Conservation (phyloP, 2,329 filamentous ascomycete species). For the Pseudomassariella vexata region DNA sequence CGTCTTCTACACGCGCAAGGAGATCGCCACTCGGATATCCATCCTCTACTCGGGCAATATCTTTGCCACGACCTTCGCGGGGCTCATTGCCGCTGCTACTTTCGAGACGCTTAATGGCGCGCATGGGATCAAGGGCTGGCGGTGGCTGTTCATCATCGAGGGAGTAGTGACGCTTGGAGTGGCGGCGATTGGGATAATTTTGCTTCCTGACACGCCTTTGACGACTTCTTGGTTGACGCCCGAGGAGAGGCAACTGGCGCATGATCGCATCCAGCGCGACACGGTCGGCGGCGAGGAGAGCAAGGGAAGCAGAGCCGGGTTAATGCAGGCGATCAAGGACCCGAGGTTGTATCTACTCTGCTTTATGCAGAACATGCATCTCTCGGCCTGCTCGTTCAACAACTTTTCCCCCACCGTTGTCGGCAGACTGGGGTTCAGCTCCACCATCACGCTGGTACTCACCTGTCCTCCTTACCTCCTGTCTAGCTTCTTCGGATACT, state of each 20-base stretch:
- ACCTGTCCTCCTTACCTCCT: slow-evolving; percentile 35
- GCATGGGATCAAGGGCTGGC: slow-evolving; percentile 28
- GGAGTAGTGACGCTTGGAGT: slow-evolving; percentile 17
- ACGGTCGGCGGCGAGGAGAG: slow-evolving; percentile 24
- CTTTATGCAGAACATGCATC: slow-evolving; percentile 39
- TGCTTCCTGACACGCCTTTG: slow-evolving; percentile 31
- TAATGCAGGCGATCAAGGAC: slow-evolving; percentile 34
- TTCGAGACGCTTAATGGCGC: slow-evolving; percentile 27
- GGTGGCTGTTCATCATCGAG: slow-evolving; percentile 23
- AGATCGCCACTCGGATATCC: slow-evolving; percentile 29
- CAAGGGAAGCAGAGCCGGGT: slow-evolving; percentile 30
- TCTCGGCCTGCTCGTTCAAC: slow-evolving; percentile 18
- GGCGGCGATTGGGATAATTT: slow-evolving; percentile 19
- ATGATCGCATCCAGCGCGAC: slow-evolving; percentile 28
- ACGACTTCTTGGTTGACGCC: slow-evolving; percentile 36
- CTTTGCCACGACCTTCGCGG: slow-evolving; percentile 29
- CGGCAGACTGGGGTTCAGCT: slow-evolving; percentile 33
- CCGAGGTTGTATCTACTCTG: slow-evolving; percentile 35
- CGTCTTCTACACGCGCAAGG: slow-evolving; percentile 44
- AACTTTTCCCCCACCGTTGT: slow-evolving; percentile 30
- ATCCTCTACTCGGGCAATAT: slow-evolving; percentile 34
- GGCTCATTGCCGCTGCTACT: slow-evolving; percentile 32
- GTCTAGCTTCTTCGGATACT: slow-evolving; percentile 19
- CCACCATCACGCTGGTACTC: slow-evolving; percentile 39
- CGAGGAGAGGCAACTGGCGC: slow-evolving; percentile 35